Evolutionary conservation across 176 grass and related monocot species (phyloP).

Genomic region (Avena eriantha): DNA sequence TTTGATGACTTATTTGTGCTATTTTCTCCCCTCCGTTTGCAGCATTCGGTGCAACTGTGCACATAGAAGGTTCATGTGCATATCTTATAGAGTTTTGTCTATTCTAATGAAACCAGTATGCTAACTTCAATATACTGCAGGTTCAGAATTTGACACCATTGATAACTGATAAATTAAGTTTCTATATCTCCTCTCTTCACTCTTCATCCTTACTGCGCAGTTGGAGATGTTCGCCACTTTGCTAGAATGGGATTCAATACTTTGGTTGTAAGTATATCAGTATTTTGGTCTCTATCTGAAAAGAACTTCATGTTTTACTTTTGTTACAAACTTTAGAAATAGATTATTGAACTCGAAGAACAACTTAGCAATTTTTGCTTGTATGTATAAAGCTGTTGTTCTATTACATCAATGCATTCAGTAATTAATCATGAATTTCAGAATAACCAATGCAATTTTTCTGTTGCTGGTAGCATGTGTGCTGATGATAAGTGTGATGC

Average conservation of each 20-base stretch:
- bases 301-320: background rate
- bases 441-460: background rate
- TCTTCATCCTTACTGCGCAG: background rate
- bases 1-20: too few relatives aligned
- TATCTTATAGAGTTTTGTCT: too few relatives aligned
- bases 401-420: background rate
- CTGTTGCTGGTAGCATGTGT: too few relatives aligned
- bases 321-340: background rate
- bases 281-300: background rate
- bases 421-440: background rate
- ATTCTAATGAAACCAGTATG: background rate
- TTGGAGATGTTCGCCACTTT: background rate
- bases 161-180: background rate
- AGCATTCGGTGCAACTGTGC: background rate
- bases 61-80: too few relatives aligned
- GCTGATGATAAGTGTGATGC: too few relatives aligned
- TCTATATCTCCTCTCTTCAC: background rate
- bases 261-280: background rate
- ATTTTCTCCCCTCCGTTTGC: too few relatives aligned
- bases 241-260: background rate
- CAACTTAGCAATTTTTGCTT: background rate
- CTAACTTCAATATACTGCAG: background rate
- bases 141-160: background rate
- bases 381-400: too few relatives aligned
- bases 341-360: background rate